Evolutionary conservation across 306 rosid species (phyloP).

Genomic region (Cercis canadensis): DNA sequence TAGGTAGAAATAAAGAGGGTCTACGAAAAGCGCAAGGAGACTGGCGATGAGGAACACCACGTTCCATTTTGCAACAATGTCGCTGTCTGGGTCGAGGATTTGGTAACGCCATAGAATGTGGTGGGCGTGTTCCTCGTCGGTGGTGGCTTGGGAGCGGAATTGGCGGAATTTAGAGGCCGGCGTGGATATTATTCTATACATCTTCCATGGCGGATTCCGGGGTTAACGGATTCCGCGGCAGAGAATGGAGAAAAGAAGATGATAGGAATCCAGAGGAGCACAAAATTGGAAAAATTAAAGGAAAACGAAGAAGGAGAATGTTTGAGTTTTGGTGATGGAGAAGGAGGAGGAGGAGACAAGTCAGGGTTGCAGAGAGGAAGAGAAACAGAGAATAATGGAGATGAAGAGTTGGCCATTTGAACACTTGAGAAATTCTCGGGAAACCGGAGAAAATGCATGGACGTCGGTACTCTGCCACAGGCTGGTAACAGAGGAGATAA

Average conservation of each 20-base stretch:
- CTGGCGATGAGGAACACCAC: constrained; percentile 72
- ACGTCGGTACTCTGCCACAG: constrained; percentile 11
- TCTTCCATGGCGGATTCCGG: constrained; percentile 98
- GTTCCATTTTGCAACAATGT: constrained; percentile 78
- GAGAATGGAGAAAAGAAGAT: background rate
- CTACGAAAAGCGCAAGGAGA: constrained; percentile 73
- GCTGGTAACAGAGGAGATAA: background rate
- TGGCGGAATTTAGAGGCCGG: constrained; percentile 74
- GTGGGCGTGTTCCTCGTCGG: constrained; percentile 54
- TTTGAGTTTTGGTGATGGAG: background rate
- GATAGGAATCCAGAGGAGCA: background rate
- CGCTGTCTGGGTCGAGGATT: constrained; percentile 87
- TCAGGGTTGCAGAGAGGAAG: too few species aligned
- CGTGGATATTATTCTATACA: constrained; percentile 74
- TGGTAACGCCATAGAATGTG: constrained; percentile 77
- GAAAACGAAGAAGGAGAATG: background rate
- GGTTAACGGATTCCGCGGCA: constrained; percentile 71
- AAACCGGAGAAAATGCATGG: constrained; percentile 40
- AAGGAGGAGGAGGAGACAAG: background rate
- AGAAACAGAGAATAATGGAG: background rate
- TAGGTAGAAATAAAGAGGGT: constrained; percentile 85
- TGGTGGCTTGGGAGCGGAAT: constrained; percentile 14
- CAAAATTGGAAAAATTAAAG: background rate
- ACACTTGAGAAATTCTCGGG: constrained; percentile 55
- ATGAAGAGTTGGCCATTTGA: constrained; percentile 28